Evolutionary conservation across 331 rosid genomes (phyloP).

Genomic region (Acacia concinna): DNA sequence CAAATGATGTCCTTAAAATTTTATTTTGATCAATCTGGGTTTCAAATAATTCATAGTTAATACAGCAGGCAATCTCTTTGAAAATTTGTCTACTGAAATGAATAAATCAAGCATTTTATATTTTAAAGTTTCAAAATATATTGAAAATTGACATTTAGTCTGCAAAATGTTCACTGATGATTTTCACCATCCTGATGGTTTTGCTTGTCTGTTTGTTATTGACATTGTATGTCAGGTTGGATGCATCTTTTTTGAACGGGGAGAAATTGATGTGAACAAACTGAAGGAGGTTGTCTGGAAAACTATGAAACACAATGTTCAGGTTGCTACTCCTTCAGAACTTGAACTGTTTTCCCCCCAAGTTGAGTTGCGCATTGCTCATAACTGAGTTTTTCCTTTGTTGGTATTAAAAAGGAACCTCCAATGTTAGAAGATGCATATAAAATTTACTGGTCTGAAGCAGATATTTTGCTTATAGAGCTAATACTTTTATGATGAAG

Average conservation of each 20-base stretch:
- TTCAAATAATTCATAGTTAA: neutral
- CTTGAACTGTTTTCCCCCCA: neutral
- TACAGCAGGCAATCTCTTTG: neutral
- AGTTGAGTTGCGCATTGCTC: conserved; percentile 23
- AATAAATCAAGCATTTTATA: neutral
- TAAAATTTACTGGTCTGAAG: conserved; percentile 2
- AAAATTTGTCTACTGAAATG: neutral
- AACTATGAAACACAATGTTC: conserved; percentile 45
- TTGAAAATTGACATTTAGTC: neutral
- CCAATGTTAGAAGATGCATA: conserved; percentile 13
- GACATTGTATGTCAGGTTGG: conserved; percentile 61
- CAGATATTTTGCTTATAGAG: conserved; percentile 16
- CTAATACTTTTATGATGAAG: conserved; percentile 6
- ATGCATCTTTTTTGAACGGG: conserved; percentile 54
- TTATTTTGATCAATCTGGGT: neutral
- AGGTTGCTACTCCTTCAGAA: conserved; percentile 56
- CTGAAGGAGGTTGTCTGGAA: conserved; percentile 49
- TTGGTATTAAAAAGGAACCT: conserved; percentile 11
- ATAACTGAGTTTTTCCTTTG: conserved; percentile 4
- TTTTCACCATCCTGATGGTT: conserved; percentile 1
- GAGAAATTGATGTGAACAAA: conserved; percentile 50
- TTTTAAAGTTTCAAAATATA: neutral
- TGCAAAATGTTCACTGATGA: neutral
- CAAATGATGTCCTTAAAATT: neutral
- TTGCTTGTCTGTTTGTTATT: conserved; percentile 4